These are phyloP conservation scores for Thamnidium elegans DNA, from an alignment of 192 early-diverging fungal species.

Conservation along the genomic window DNA sequence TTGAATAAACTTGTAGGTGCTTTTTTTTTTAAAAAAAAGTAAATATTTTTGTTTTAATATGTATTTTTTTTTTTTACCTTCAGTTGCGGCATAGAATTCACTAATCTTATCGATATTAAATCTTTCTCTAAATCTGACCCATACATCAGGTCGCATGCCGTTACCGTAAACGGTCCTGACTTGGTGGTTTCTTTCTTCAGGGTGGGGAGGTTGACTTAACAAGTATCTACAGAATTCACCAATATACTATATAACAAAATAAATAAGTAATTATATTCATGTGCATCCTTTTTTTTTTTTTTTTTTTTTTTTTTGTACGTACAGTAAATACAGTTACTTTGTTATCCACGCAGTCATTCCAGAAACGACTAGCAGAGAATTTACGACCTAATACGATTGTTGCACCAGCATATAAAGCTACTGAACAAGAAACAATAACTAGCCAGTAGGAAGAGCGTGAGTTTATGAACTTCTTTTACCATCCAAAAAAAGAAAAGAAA, in stretches of 20 bases:
- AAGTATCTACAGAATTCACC: slow-evolving; percentile 71
- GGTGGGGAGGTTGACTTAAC: slow-evolving; percentile 43
- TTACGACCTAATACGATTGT: slow-evolving; percentile 52
- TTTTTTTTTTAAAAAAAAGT: slow-evolving; percentile 7
- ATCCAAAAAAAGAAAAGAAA: background rate
- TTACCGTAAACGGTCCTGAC: slow-evolving; percentile 63
- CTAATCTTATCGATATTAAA: slow-evolving; percentile 57
- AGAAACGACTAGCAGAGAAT: slow-evolving; percentile 52
- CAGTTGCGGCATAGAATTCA: slow-evolving; percentile 69
- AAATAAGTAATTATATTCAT: slow-evolving; percentile 8
- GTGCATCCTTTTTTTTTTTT: background rate
- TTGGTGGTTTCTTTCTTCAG: slow-evolving; percentile 51
- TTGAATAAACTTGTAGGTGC: slow-evolving; percentile 44
- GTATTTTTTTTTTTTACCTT: slow-evolving; percentile 42
- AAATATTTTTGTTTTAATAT: background rate
- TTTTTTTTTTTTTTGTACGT: background rate
- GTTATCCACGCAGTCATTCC: slow-evolving; percentile 47
- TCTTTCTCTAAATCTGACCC: slow-evolving; percentile 53
- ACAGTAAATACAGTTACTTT: slow-evolving; percentile 46
- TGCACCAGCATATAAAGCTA: slow-evolving; percentile 33
- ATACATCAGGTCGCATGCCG: slow-evolving; percentile 68
- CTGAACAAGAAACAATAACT: slow-evolving; percentile 34
- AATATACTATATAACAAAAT: slow-evolving; percentile 55
- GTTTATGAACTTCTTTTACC: background rate
- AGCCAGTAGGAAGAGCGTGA: background rate